Conservation (phyloP, 208 protist genomes). For the Porcisia hertigi region DNA sequence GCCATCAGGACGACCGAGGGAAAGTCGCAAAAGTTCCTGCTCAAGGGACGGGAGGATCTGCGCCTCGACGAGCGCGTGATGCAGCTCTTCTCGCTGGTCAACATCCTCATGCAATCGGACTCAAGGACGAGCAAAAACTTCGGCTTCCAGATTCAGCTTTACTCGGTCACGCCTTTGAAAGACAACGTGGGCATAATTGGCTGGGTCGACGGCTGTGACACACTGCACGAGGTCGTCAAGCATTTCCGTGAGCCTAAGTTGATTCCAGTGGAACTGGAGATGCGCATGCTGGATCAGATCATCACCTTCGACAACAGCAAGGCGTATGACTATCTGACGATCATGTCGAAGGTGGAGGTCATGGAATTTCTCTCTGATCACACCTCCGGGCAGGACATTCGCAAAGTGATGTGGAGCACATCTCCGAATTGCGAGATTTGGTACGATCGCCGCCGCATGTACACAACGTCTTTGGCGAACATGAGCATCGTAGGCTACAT, state of each 20-base stretch:
- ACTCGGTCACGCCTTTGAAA: conserved; percentile 98
- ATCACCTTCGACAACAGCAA: conserved; percentile 79
- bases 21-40: conserved; percentile 96
- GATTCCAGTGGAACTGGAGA: conserved; percentile 75
- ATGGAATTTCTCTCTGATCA: conserved; percentile 96
- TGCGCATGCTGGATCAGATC: conserved; percentile 86
- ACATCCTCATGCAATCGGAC: conserved; percentile 96
- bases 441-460: conserved; percentile 98
- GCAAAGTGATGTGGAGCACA: conserved; percentile 96
- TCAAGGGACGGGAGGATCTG: conserved; percentile 98
- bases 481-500: conserved; percentile 99
- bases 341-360: conserved; percentile 91
- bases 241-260: conserved; percentile 59
- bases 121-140: conserved; percentile 85
- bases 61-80: conserved; percentile 99
- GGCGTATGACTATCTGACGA: conserved; percentile 82
- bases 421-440: conserved; percentile 96
- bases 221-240: conserved; percentile 88
- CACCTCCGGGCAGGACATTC: conserved; percentile 96
- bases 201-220: conserved; percentile 98
- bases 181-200: conserved; percentile 98
- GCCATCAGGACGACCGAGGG: conserved; percentile 95
- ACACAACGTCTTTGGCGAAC: conserved; percentile 97
- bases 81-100: conserved; percentile 99
- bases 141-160: conserved; percentile 90